Conservation (phyloP, 2,329 filamentous ascomycete species). For the Albophoma yamanashiensis region DNA sequence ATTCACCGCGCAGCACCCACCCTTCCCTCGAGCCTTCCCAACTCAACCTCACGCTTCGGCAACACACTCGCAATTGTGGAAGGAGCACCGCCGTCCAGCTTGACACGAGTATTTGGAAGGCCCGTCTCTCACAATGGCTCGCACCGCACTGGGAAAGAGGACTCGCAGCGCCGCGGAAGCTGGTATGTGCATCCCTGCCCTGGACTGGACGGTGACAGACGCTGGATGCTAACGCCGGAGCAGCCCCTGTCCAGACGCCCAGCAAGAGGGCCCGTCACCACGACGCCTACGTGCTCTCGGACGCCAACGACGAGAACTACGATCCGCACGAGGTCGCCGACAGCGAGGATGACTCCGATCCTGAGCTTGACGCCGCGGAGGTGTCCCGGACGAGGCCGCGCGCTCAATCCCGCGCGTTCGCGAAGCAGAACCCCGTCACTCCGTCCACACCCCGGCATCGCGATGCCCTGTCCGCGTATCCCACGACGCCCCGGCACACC, state of each 20-base stretch:
- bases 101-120: not conserved
- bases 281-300: conserved; percentile 32
- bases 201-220: not conserved
- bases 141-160: conserved; percentile 23
- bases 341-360: conserved; percentile 30
- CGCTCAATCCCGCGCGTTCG: conserved; percentile 17
- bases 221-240: conserved; percentile 2
- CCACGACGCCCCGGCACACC: conserved; percentile 73
- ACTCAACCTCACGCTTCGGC: not conserved
- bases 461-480: conserved; percentile 63
- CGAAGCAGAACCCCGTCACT: conserved; percentile 43
- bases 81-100: not conserved
- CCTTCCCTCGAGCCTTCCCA: conserved; percentile 7
- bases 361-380: conserved; percentile 31
- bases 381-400: conserved; percentile 15
- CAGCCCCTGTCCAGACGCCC: conserved; percentile 20
- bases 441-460: conserved; percentile 69
- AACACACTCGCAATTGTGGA: not conserved
- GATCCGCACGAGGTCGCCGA: conserved; percentile 29
- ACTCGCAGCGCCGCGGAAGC: conserved; percentile 15
- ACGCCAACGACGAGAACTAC: conserved; percentile 51
- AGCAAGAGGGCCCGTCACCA: conserved; percentile 36
- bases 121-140: conserved; percentile 13
- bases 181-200: conserved; percentile 15
- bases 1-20: conserved; percentile 1